Base-by-base conservation (phyloP, 257 asterid genomes). In the Nicotiana knightiana region DNA sequence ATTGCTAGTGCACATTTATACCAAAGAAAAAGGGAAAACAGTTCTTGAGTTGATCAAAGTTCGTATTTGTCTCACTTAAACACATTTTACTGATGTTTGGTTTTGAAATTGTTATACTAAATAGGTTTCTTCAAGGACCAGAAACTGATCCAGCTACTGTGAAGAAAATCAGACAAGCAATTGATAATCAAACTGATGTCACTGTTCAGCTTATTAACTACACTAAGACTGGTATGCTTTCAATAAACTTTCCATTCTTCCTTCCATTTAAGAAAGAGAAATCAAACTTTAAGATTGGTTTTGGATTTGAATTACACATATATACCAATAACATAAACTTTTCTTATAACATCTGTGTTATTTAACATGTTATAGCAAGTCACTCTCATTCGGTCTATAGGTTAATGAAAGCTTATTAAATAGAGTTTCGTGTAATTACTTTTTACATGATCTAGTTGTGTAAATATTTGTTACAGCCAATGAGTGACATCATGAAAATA, bases 131-230 rank as follows among this genome's bases (percentile, higher is more conserved):
- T 82, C 99, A 96, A 89, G 98, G 98, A 30, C 99, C 98, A 1
- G 99, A 96, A 86, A 96, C 99, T 64, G 98, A 96, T 88, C 98
- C 97, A 8, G 87, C 97, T 0, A 96, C 97, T 0, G 99, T 96
- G 62, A 88, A 81, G 90, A 94, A 96, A 89, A 96, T 96, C 84
- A 89, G 98, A 87, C 87, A 88, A 15, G 99, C 99, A 84, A 96
- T 96, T 87, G 97, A 96, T 87, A 88, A 84, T 86, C 98, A 96
- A 87, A 90, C 89, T 30, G 98, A 94, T 35, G 99, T 96, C 88
- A 93, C 99, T 0, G 98, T 96, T 68, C 99, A 96, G 90, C 99
- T 96, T 86, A 94, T 96, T 84, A 96, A 96, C 91, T 96, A 94
- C 86, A 94, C 98, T n/a, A 96, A 96, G 84, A 94, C 87, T 83